Base-by-base conservation (phyloP, 2,329 filamentous ascomycete genomes). In the Cordyceps cateniannulata region DNA sequence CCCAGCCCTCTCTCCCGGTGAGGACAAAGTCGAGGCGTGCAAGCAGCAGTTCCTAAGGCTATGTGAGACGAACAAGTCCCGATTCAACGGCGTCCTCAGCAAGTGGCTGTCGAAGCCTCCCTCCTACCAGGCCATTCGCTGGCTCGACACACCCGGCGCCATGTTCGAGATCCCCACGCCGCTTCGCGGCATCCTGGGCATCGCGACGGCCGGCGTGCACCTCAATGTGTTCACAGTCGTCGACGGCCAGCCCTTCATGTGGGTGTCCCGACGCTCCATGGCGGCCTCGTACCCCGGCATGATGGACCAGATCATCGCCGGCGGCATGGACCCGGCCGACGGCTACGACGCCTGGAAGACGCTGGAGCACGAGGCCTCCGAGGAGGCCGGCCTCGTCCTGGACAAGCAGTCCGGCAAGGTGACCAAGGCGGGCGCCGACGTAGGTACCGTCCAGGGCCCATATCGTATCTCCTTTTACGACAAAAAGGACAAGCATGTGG, bases 271-370 rank as follows among this genome's bases (percentile, higher is more conserved):
- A 55, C 68, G 73, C 5, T 69, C 71, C 7, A 61, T 63, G 12
- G 65, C 65, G 5, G 61, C 69, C 20, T 71, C 70, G 14, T 75
- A 73, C 60, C 66, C 72, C 2, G 67, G 71, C 5, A 73, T 72
- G 64, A 62, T 73, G 22, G 73, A 75, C 56, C 73, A 75, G 62
- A 64, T 73, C n/a, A 71, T 73, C 14, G 73, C 72, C 1, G 73
- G 73, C 18, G 72, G 68, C 57, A 71, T 75, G 68, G 70, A 72
- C 29, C 63, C 63, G 1, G 65, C 38, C 10, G 71, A 75, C 52
- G 55, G 65, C 29, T 63, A 69, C 62, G 60, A 65, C 16, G 69
- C 71, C 5, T 61, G 67, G 24, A 51, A 61, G 45, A 71, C 72
- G 10, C 65, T 75, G 54, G 62, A 63, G 42, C 70, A 71, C 10